Base-by-base conservation (phyloP, 345 rosid species). In the Eucalyptus erythrocorys region DNA sequence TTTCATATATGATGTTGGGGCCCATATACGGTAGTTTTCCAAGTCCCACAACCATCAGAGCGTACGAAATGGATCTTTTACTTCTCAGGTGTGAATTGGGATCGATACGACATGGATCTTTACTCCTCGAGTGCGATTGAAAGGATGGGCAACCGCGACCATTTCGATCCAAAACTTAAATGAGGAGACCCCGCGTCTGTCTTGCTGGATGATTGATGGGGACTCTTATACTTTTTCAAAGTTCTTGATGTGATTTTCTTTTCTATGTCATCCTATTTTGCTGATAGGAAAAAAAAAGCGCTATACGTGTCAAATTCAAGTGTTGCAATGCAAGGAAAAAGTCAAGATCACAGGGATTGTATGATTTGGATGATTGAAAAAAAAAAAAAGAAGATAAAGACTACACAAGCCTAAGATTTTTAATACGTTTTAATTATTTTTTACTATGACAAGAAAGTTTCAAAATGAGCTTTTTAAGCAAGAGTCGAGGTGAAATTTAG, bases 301-400 rank as follows among this genome's bases (percentile, higher is more conserved):
- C 13, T 17, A 8, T 34, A 19, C 13, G 3, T 37, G 24, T 16
- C 14, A 22, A 71, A 37, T 34, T 71, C 13, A 21, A 14, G 81
- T 2, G 7, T 37, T 37, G 24, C 24, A 5, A 8, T 3, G 43
- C 10, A 68, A 68, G 34, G 8, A 68, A 17, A 34, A 34, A 68
- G 6, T 4, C 3, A 0, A 34, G 12, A 34, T 68, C 2, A 68
- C 7, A 1, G 1, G 10, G 24, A 64, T 32, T 1, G 22, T 30
- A 5, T 32, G 21, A 68, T 68, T 61, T 17, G 80, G 24, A 17
- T 17, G 80, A 68, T 34, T 55, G n/a, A n/a, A 21, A 51, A 51
- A 21, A 3, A 16, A 42, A 42, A 42, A 51, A 68, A 8, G 34
- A 16, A 34, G 2, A 9, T 4, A 10, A 34, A 68, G 24, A 22